Evolutionary conservation across 1,139 yeast genomes (phyloP).

Genomic region (Candida neerlandica): DNA sequence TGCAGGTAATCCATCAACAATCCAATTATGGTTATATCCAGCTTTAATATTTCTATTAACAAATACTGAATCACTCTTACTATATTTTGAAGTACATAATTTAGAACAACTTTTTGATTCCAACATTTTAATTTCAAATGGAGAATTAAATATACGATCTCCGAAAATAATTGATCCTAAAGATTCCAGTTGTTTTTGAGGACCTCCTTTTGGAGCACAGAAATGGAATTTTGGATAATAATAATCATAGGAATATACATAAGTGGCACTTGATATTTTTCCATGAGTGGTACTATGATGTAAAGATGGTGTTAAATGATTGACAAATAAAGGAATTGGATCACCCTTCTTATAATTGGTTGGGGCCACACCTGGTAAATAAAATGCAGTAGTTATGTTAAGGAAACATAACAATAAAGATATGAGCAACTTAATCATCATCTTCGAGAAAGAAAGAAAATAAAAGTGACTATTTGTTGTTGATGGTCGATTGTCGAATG

Average conservation of each 20-base stretch:
- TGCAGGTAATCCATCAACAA: slow-evolving; percentile 93
- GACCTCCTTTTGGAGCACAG: slow-evolving; percentile 73
- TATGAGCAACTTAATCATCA: slow-evolving; percentile 15
- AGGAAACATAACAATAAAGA: slow-evolving; percentile 22
- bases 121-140: slow-evolving; percentile 79
- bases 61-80: slow-evolving; percentile 67
- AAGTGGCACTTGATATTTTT: slow-evolving; percentile 47
- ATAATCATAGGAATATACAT: slow-evolving; percentile 78
- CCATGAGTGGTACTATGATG: slow-evolving; percentile 42
- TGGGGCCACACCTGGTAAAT: slow-evolving; percentile 95
- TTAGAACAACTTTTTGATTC: slow-evolving; percentile 65
- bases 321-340: slow-evolving; percentile 74
- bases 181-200: slow-evolving; percentile 80
- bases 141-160: slow-evolving; percentile 92
- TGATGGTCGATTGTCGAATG: neutral
- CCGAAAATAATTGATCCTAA: slow-evolving; percentile 94
- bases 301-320: slow-evolving; percentile 83
- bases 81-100: slow-evolving; percentile 64
- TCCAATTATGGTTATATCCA: slow-evolving; percentile 89
- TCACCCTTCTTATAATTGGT: slow-evolving; percentile 79
- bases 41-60: slow-evolving; percentile 78
- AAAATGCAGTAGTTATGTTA: slow-evolving; percentile 57
- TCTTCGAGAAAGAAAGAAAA: neutral
- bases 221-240: slow-evolving; percentile 83
- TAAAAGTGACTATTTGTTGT: neutral